A percentile compares a stretch with the other conserved stretches of the same genome.
Evolutionary conservation across 345 rosid genomes (phyloP).

Genomic region (Hibiscus tridactylites): DNA sequence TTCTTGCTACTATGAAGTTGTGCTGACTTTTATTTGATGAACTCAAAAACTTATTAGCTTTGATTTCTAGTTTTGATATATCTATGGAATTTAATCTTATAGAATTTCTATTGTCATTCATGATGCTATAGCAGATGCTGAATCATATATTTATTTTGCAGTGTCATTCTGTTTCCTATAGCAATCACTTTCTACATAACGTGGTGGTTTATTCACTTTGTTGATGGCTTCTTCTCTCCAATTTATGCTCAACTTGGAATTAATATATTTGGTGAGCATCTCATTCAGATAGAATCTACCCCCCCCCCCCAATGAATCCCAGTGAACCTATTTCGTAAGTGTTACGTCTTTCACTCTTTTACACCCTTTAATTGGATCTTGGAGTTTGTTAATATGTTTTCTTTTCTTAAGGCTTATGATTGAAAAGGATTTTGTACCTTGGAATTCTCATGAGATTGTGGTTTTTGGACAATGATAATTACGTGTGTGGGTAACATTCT

Average conservation of each 20-base stretch:
- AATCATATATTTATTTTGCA: constrained; percentile 33
- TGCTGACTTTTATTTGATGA: neutral
- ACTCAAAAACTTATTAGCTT: neutral
- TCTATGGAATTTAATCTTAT: neutral
- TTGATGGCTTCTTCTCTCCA: constrained; percentile 97
- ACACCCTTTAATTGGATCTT: neutral
- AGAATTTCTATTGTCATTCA: neutral
- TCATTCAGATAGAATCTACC: neutral
- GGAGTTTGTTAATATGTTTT: neutral
- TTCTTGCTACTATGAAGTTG: neutral
- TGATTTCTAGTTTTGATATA: neutral
- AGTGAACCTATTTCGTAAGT: neutral
- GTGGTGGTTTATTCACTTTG: constrained; percentile 99
- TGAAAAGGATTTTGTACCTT: no score
- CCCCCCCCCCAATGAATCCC: no score
- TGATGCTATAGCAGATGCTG: constrained; percentile 14
- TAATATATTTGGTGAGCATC: constrained; percentile 71
- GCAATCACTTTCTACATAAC: constrained; percentile 91
- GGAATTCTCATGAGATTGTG: neutral
- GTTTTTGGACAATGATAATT: no score
- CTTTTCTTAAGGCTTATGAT: neutral
- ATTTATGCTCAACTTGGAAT: constrained; percentile 93
- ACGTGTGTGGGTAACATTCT: no score
- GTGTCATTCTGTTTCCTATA: constrained; percentile 92
- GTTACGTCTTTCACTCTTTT: neutral